Conservation (phyloP, 148 eudicot genomes). For the Dysphania ambrosioides region DNA sequence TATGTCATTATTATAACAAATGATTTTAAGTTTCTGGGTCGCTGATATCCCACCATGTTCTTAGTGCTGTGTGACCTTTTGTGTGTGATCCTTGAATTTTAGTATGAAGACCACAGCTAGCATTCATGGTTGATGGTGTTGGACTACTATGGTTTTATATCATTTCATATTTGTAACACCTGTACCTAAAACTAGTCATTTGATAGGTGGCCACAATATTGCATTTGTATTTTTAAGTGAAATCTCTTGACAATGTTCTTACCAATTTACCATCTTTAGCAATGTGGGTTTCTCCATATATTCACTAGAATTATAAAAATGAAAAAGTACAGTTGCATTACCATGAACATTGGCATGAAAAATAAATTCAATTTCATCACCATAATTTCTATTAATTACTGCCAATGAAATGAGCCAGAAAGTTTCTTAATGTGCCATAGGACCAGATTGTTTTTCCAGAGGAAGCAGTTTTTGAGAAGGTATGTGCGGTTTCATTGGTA, state of each 20-base stretch:
- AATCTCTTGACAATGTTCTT: not conserved
- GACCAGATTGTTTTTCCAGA: conserved; percentile 93
- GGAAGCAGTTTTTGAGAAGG: conserved; percentile 93
- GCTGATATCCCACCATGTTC: not conserved
- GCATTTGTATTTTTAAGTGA: not conserved
- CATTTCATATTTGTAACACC: no score
- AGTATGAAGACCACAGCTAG: not conserved
- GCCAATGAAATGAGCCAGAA: not conserved
- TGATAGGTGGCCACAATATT: no score
- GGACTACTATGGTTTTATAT: not conserved
- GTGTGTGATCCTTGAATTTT: not conserved
- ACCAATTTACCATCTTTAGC: no score
- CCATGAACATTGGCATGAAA: not conserved
- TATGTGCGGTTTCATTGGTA: conserved; percentile 19
- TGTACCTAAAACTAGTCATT: no score
- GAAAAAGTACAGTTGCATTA: not conserved
- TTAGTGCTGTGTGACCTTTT: not conserved
- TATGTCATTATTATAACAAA: no score
- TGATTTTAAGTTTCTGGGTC: not conserved
- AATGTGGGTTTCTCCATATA: no score
- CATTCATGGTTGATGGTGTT: not conserved
- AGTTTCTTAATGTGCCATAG: conserved; percentile 43
- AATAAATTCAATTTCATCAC: not conserved
- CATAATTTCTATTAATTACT: not conserved
- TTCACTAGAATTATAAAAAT: no score